Evolutionary conservation across 78 protist species (phyloP).

Genomic region (Trichosphaerium sp.): DNA sequence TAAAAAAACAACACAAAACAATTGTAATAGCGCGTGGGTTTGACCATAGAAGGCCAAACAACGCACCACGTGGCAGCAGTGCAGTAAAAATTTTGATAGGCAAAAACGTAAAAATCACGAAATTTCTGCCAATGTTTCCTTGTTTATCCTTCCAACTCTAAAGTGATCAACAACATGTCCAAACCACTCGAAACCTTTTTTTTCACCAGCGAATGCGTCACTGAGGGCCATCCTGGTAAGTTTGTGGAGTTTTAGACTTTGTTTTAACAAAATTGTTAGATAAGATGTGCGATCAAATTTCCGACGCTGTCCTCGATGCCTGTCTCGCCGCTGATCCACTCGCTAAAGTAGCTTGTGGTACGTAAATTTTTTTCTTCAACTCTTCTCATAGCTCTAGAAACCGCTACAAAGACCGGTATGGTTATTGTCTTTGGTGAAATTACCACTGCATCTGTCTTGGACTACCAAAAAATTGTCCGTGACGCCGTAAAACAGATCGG

Average conservation of each 20-base stretch:
- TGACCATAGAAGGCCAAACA: too few relatives aligned
- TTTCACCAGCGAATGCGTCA: constrained; percentile 96
- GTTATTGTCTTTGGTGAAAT: constrained; percentile 98
- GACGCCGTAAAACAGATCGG: constrained; percentile 90
- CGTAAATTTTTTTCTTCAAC: neutral
- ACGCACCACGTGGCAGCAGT: too few relatives aligned
- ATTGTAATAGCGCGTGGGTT: too few relatives aligned
- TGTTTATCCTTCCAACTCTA: too few relatives aligned
- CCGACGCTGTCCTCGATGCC: constrained; percentile 99
- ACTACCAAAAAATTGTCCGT: constrained; percentile 95
- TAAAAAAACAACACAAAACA: too few relatives aligned
- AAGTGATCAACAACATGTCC: constrained; percentile 23
- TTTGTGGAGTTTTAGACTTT: too few relatives aligned
- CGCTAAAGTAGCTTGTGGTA: constrained; percentile 94
- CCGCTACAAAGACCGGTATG: constrained; percentile 94
- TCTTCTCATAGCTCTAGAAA: constrained; percentile 52
- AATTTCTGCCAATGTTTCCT: too few relatives aligned
- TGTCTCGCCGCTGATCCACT: constrained; percentile 93
- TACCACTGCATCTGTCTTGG: constrained; percentile 90
- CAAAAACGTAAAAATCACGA: too few relatives aligned
- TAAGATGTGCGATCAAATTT: constrained; percentile 97
- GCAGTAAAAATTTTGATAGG: too few relatives aligned
- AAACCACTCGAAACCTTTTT: constrained; percentile 39
- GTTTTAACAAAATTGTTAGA: constrained; percentile 51
- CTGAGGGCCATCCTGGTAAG: constrained; percentile 94